Conservation (phyloP, 2,329 filamentous ascomycete genomes). For the Aspergillus unguis region DNA sequence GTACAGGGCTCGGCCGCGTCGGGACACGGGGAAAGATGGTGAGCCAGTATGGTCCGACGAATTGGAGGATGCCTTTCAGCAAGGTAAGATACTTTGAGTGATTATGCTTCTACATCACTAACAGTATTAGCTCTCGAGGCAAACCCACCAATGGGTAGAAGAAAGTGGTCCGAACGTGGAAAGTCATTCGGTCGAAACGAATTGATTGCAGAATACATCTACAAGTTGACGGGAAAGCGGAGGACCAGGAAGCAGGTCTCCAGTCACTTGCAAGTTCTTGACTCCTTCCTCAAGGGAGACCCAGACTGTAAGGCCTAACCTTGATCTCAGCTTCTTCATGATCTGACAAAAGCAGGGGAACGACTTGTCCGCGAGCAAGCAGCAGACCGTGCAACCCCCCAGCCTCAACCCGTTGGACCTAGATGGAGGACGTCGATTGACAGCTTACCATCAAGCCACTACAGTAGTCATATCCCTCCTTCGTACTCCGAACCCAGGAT, state of each 20-base stretch:
- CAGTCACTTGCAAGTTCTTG: conserved; percentile 62
- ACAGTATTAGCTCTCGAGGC: conserved; percentile 48
- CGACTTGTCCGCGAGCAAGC: conserved; percentile 38
- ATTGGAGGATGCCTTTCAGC: conserved; percentile 48
- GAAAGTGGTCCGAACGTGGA: conserved; percentile 51
- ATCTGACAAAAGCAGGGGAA: conserved; percentile 30
- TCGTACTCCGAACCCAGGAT: conserved; percentile 33
- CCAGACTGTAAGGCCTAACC: conserved; percentile 46
- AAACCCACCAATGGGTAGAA: conserved; percentile 57
- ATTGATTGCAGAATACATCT: conserved; percentile 58
- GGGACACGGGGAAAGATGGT: conserved; percentile 43
- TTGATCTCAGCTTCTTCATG: conserved; percentile 1
- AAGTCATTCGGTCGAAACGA: conserved; percentile 60
- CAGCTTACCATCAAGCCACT: conserved; percentile 29
- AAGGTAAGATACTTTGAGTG: conserved; percentile 32
- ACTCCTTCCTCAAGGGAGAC: conserved; percentile 53
- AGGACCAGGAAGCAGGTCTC: conserved; percentile 60
- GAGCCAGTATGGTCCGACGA: conserved; percentile 47
- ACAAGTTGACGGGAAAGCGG: conserved; percentile 51
- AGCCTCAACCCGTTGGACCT: conserved; percentile 30
- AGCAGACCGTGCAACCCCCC: conserved; percentile 32
- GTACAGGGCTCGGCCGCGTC: conserved; percentile 43
- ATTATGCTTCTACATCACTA: background rate
- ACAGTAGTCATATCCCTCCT: conserved; percentile 25
- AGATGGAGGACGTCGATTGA: conserved; percentile 35